These are phyloP conservation scores for Ophryocystis elektroscirrha DNA, from an alignment of 169 alveolate species.

Conservation along the genomic window DNA sequence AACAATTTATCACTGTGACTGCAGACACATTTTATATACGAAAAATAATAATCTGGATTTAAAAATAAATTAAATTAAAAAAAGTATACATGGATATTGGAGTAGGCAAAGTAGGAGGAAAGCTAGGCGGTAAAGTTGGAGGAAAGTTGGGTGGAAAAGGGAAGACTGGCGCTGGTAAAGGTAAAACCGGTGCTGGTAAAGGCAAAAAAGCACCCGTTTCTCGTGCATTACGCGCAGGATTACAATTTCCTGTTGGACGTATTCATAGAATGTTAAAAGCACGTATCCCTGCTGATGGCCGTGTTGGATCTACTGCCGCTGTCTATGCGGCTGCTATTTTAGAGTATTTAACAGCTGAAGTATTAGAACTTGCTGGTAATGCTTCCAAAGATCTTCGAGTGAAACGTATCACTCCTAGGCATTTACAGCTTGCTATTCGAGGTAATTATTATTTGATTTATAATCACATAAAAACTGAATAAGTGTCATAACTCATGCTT, in stretches of 20 bases:
- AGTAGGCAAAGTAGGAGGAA: slow-evolving; percentile 22
- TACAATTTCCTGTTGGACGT: slow-evolving; percentile 98
- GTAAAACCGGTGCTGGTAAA: slow-evolving; percentile 5
- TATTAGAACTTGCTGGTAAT: slow-evolving; percentile 97
- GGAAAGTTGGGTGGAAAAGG: slow-evolving; percentile 28
- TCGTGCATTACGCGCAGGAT: slow-evolving; percentile 95
- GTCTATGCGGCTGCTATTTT: slow-evolving; percentile 96
- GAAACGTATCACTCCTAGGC: slow-evolving; percentile 70
- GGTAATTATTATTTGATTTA: slow-evolving; percentile 16
- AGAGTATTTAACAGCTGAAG: slow-evolving; percentile 98
- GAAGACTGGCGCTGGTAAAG: slow-evolving; percentile 20
- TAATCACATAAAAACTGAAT: no score
- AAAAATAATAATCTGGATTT: no score
- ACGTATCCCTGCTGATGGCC: slow-evolving; percentile 78
- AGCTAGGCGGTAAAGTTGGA: slow-evolving; percentile 30
- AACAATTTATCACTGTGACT: no score
- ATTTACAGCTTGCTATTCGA: slow-evolving; percentile 65
- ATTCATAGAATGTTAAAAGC: slow-evolving; percentile 88
- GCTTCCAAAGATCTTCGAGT: slow-evolving; percentile 93
- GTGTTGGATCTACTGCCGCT: slow-evolving; percentile 99
- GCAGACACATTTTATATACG: no score
- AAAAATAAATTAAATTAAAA: no score
- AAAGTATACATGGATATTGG: no score
- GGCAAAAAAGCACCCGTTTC: slow-evolving; percentile 83
- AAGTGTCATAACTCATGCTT: no score